Evolutionary conservation across 352 stramenopile genomes (phyloP).

Genomic region (Phytophthora pini): DNA sequence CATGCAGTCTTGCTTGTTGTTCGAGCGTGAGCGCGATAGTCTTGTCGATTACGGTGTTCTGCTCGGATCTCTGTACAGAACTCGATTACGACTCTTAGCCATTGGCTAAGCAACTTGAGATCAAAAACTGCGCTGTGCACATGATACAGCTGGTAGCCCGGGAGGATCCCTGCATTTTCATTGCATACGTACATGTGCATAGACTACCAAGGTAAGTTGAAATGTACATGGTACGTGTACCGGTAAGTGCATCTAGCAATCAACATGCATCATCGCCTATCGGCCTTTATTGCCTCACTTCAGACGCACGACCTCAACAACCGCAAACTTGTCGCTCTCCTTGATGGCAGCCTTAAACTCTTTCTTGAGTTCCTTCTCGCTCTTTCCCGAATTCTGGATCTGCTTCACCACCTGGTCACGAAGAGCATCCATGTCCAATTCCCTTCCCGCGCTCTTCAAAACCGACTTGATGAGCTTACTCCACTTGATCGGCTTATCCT

Average conservation of each 20-base stretch:
- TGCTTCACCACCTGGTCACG: conserved; percentile 53
- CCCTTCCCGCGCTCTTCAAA: conserved; percentile 56
- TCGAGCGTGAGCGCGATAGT: too few relatives aligned
- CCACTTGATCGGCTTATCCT: conserved; percentile 74
- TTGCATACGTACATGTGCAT: too few relatives aligned
- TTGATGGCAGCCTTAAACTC: conserved; percentile 63
- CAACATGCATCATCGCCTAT: conserved; percentile 75
- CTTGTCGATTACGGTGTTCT: too few relatives aligned
- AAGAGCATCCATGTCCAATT: conserved; percentile 65
- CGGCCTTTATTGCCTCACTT: conserved; percentile 34
- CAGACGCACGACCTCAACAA: conserved; percentile 65
- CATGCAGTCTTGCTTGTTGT: too few relatives aligned
- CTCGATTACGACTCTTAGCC: too few relatives aligned
- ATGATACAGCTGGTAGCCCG: too few relatives aligned
- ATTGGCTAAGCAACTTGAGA: too few relatives aligned
- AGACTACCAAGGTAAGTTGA: too few relatives aligned
- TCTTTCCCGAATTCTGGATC: conserved; percentile 54
- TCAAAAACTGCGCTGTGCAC: too few relatives aligned
- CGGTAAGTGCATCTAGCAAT: background rate
- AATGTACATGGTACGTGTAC: too few relatives aligned
- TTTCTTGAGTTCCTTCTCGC: conserved; percentile 72
- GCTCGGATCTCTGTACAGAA: too few relatives aligned
- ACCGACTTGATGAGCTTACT: conserved; percentile 66
- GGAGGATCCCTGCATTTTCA: too few relatives aligned
- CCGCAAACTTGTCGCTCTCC: conserved; percentile 46